phyloP scores from a whole-genome alignment of 441 rosid genomes.

The Mallotus japonicus region DNA sequence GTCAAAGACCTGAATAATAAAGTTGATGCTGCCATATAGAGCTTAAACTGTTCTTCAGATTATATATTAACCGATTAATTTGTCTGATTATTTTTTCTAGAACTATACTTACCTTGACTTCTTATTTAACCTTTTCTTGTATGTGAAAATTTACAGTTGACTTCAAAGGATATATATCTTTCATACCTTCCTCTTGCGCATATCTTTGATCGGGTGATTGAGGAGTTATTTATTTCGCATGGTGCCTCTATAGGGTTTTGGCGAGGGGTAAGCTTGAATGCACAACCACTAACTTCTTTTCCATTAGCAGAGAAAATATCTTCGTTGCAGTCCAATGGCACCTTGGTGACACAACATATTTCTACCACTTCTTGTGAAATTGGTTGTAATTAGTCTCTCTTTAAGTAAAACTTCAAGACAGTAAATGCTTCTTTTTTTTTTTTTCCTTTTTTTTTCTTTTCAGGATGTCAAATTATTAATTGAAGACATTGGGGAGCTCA shows the following conservation, averaged over 20 bases:
- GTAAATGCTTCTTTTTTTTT: conserved; percentile 1
- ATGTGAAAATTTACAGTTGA: conserved; percentile 46
- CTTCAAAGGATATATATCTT: conserved; percentile 64
- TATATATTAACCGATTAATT: not conserved
- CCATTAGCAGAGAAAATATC: too few relatives aligned
- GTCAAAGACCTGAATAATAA: not conserved
- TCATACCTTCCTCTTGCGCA: conserved; percentile 99
- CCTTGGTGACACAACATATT: too few relatives aligned
- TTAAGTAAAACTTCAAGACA: not conserved
- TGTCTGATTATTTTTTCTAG: too few relatives aligned
- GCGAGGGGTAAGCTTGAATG: conserved; percentile 49
- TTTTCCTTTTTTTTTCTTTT: conserved; percentile 13
- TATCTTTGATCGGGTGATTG: conserved; percentile 89
- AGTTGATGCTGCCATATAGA: not conserved
- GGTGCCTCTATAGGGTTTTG: conserved; percentile 94
- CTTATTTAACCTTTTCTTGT: conserved; percentile 2
- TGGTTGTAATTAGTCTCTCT: conserved; percentile 7
- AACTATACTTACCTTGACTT: not conserved
- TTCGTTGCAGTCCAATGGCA: too few relatives aligned
- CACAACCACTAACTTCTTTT: not conserved
- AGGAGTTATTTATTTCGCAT: conserved; percentile 65
- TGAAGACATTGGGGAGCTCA: conserved; percentile 90
- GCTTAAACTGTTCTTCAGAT: not conserved
- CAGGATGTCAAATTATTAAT: conserved; percentile 89
- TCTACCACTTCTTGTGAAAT: not conserved